phyloP scores from a whole-genome alignment of 1,139 yeast genomes.

The Suhomyces chickasaworum region DNA sequence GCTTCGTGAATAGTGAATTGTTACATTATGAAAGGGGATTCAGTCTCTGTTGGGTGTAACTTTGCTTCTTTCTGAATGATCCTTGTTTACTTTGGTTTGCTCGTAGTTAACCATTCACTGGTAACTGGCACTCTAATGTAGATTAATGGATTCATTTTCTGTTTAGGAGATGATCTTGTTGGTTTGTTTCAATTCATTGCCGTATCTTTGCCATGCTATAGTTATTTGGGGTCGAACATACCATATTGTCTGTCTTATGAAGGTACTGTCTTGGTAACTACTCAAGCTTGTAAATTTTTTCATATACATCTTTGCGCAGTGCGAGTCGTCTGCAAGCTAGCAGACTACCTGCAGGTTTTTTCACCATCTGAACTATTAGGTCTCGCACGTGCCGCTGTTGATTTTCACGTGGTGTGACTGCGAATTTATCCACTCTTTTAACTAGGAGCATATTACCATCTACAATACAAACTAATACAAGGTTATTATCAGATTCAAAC shows the following conservation, averaged over 20 bases:
- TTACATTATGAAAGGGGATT: too few species aligned
- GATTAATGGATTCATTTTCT: not conserved
- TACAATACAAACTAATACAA: too few species aligned
- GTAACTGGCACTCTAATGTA: not conserved
- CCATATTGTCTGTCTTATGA: constrained; percentile 15
- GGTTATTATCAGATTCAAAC: too few species aligned
- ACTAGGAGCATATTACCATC: too few species aligned
- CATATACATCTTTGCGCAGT: constrained; percentile 7
- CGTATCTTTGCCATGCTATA: not conserved
- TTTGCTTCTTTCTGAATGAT: too few species aligned
- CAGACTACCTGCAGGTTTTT: constrained; percentile 7
- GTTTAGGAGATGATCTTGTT: not conserved
- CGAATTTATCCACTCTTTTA: not conserved
- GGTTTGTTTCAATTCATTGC: not conserved
- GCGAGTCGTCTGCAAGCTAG: constrained; percentile 6
- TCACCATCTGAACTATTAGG: constrained; percentile 1
- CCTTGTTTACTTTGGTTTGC: too few species aligned
- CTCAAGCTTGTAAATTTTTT: constrained; percentile 13
- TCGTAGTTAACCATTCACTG: not conserved
- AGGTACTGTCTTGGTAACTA: constrained; percentile 14
- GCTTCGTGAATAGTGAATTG: too few species aligned
- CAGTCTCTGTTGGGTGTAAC: too few species aligned
- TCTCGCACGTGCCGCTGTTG: constrained; percentile 3
- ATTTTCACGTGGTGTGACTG: constrained; percentile 13
- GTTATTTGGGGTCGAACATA: constrained; percentile 7